Evolutionary conservation across 1,284 basidiomycete genomes (phyloP).

Genomic region (Ganoderma lingzhi): DNA sequence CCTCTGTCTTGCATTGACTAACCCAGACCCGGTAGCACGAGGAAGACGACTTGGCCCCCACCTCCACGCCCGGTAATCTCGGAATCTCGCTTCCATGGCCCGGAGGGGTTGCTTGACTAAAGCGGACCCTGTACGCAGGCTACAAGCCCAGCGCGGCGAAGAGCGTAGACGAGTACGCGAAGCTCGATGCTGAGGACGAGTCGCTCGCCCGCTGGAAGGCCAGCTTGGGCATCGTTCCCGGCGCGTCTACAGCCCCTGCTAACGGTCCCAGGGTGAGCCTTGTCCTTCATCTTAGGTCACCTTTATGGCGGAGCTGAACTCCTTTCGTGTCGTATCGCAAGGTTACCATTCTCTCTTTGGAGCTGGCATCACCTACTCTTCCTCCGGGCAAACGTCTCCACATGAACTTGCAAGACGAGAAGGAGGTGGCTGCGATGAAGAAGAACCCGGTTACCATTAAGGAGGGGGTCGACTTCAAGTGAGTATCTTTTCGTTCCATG

Average conservation of each 20-base stretch:
- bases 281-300: neutral
- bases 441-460: conserved; percentile 82
- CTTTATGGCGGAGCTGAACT: neutral
- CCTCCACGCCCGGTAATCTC: conserved; percentile 66
- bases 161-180: conserved; percentile 73
- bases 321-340: conserved; percentile 38
- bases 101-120: neutral
- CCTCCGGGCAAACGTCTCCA: conserved; percentile 67
- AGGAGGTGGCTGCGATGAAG: conserved; percentile 59
- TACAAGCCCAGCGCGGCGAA: conserved; percentile 78
- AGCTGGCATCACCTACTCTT: conserved; percentile 73
- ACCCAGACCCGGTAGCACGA: conserved; percentile 49
- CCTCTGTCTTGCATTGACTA: conserved; percentile 17
- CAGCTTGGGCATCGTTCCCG: conserved; percentile 82
- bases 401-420: conserved; percentile 62
- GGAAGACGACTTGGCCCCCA: conserved; percentile 72
- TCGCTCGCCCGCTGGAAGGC: conserved; percentile 91
- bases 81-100: conserved; percentile 17
- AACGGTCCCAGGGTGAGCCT: conserved; percentile 68
- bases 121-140: conserved; percentile 50
- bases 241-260: conserved; percentile 47
- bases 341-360: conserved; percentile 76
- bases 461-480: conserved; percentile 89
- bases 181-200: conserved; percentile 87
- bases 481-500: conserved; percentile 25